These are phyloP conservation scores for Mangifera indica DNA, from an alignment of 345 rosid genomes.

Conservation along the genomic window DNA sequence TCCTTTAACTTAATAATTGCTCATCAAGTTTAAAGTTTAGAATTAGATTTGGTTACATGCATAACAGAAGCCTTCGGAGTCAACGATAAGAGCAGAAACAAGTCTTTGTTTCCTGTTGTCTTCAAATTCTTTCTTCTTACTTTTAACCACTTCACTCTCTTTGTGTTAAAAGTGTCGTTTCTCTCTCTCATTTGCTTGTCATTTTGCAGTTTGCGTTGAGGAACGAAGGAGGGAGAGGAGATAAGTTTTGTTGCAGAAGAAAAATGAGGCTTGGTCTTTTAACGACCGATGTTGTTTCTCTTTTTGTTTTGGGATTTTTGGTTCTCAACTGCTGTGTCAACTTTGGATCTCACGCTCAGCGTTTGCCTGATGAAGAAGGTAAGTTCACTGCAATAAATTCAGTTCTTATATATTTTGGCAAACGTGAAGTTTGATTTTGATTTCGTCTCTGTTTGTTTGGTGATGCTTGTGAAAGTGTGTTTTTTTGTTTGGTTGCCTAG, in stretches of 20 bases:
- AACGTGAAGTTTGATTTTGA: background rate
- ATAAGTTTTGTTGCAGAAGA: background rate
- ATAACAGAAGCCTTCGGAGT: background rate
- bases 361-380: conserved; percentile 65
- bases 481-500: conserved; percentile 7
- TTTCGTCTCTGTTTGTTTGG: background rate
- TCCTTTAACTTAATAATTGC: too few relatives aligned
- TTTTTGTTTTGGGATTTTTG: conserved; percentile 29
- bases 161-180: background rate
- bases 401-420: background rate
- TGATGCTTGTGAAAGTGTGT: background rate
- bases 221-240: background rate
- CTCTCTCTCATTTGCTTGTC: background rate
- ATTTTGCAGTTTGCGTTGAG: background rate
- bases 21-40: too few relatives aligned
- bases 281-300: conserved; percentile 16
- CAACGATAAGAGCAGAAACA: background rate
- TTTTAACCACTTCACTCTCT: conserved; percentile 3
- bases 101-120: background rate
- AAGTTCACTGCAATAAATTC: background rate
- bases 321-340: conserved; percentile 27
- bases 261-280: conserved; percentile 36
- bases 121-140: background rate
- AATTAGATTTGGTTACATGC: too few relatives aligned
- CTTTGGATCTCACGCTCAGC: conserved; percentile 49